These are phyloP conservation scores for Coemansia sp. DNA, from an alignment of 371 early-diverging fungal genomes.

Conservation along the genomic window DNA sequence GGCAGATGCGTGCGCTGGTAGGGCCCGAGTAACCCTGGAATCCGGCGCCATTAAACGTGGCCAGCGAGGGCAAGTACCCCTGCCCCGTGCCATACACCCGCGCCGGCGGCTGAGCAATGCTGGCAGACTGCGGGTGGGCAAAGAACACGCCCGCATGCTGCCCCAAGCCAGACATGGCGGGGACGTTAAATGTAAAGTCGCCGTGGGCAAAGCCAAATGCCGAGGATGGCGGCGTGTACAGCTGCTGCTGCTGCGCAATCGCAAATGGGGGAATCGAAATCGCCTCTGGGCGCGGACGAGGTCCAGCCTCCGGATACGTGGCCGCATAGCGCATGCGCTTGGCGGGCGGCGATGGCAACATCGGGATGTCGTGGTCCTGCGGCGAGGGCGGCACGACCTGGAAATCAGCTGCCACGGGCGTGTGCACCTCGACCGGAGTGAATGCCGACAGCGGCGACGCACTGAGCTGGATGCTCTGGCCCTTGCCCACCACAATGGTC, in stretches of 20 bases:
- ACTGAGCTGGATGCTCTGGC: slow-evolving; percentile 8
- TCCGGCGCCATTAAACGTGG: slow-evolving; percentile 3
- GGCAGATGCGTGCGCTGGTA: neutral
- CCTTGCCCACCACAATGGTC: slow-evolving; percentile 26
- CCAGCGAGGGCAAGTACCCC: neutral
- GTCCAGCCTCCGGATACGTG: slow-evolving; percentile 34
- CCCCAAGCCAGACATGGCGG: slow-evolving; percentile 18
- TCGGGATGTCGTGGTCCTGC: neutral
- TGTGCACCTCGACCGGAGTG: slow-evolving; percentile 7
- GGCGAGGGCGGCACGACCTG: slow-evolving; percentile 49
- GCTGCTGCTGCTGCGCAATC: slow-evolving; percentile 75
- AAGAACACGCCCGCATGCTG: slow-evolving; percentile 11
- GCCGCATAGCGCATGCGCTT: slow-evolving; percentile 55
- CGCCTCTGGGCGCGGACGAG: slow-evolving; percentile 51
- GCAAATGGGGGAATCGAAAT: slow-evolving; percentile 74
- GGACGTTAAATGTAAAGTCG: slow-evolving; percentile 50
- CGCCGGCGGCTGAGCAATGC: neutral
- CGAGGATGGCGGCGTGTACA: slow-evolving; percentile 60
- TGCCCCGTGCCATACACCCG: slow-evolving; percentile 3
- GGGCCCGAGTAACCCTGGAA: neutral
- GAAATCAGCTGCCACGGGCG: slow-evolving; percentile 22
- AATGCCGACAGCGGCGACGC: slow-evolving; percentile 18
- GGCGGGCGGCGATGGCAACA: slow-evolving; percentile 37
- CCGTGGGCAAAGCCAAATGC: slow-evolving; percentile 53
- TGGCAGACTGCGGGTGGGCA: slow-evolving; percentile 19